Percentiles rank a stretch among this genome's conserved stretches.
phyloP scores from a whole-genome alignment of 2,329 filamentous ascomycete genomes.

The Blumeria graminis region DNA sequence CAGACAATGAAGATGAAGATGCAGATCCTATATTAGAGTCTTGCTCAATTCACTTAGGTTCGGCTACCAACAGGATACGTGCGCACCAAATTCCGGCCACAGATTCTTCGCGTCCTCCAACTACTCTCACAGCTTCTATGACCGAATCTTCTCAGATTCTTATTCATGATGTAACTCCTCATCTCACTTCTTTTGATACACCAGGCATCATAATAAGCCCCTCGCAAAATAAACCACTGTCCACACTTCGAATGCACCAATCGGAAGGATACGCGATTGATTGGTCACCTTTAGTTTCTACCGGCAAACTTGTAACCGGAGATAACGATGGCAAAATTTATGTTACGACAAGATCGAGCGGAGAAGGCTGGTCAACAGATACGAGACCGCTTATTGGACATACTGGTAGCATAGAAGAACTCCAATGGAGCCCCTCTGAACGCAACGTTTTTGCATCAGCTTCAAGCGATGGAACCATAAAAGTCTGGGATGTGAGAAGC shows the following conservation, averaged over 20 bases:
- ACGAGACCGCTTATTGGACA: conserved; percentile 66
- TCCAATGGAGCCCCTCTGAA: conserved; percentile 92
- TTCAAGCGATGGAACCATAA: conserved; percentile 80
- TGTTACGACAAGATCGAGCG: conserved; percentile 62
- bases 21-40: conserved; percentile 84
- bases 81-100: conserved; percentile 53
- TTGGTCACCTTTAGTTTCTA: conserved; percentile 65
- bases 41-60: conserved; percentile 62
- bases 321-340: conserved; percentile 84
- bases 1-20: conserved; percentile 46
- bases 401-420: conserved; percentile 65
- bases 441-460: conserved; percentile 84
- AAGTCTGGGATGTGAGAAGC: conserved; percentile 84
- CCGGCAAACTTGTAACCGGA: conserved; percentile 72
- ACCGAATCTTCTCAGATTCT: conserved; percentile 71
- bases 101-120: conserved; percentile 46
- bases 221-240: conserved; percentile 69
- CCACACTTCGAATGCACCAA: conserved; percentile 76
- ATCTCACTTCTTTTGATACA: conserved; percentile 71
- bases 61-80: conserved; percentile 85
- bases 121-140: conserved; percentile 75
- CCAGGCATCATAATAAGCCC: conserved; percentile 61
- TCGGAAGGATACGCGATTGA: conserved; percentile 89
- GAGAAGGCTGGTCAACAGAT: conserved; percentile 75
- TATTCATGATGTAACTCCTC: conserved; percentile 83